Conservation (phyloP, 805 yeast genomes). For the Saccharomycodes ludwigii region DNA sequence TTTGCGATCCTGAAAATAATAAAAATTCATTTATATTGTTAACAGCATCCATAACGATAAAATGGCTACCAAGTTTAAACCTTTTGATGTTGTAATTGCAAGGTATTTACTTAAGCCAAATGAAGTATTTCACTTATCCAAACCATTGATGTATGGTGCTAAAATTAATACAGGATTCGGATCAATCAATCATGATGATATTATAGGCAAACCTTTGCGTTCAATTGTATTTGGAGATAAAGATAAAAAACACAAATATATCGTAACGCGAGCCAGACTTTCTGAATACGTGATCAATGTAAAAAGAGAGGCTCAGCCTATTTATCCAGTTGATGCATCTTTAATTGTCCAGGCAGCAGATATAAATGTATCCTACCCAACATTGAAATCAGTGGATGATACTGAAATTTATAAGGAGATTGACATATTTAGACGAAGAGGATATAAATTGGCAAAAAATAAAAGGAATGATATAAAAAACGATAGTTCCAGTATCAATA, state of each 20-base stretch:
- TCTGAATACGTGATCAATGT: slow-evolving; percentile 33
- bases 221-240: slow-evolving; percentile 21
- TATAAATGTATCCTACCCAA: slow-evolving; percentile 31
- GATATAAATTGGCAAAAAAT: too few species aligned
- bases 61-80: too few species aligned
- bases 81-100: slow-evolving; percentile 7
- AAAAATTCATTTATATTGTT: too few species aligned
- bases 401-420: too few species aligned
- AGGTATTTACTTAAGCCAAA: slow-evolving; percentile 8
- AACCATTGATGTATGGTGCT: slow-evolving; percentile 13
- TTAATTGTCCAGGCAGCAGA: slow-evolving; percentile 36
- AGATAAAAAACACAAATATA: slow-evolving; percentile 18
- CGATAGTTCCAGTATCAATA: too few species aligned
- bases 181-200: slow-evolving; percentile 24
- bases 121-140: slow-evolving; percentile 10
- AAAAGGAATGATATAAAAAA: too few species aligned
- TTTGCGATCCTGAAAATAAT: too few species aligned
- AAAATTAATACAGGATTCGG: slow-evolving; percentile 14
- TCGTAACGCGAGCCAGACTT: slow-evolving; percentile 28
- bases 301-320: slow-evolving; percentile 37
- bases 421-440: too few species aligned
- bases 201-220: slow-evolving; percentile 28
- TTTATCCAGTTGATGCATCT: slow-evolving; percentile 37
- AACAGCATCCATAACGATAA: too few species aligned
- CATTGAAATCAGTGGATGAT: slow-evolving; percentile 6